Evolutionary conservation across 116 monocot genomes (phyloP).

Genomic region (Dioscorea cayenensis): DNA sequence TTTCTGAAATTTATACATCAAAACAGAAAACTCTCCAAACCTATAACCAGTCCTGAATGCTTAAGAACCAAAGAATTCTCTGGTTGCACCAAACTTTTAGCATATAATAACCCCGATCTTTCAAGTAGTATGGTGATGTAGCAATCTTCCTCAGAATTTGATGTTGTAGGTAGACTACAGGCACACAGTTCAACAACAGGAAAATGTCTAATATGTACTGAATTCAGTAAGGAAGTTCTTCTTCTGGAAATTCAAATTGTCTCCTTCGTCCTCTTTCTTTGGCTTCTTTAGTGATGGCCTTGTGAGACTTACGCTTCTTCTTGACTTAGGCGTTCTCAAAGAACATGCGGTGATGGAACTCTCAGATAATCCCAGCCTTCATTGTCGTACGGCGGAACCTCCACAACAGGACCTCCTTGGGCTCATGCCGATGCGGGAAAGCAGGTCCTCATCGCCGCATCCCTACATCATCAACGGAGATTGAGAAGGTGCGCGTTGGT

Average conservation of each 20-base stretch:
- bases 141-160: background rate
- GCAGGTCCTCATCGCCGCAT: background rate
- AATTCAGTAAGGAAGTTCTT: conserved; percentile 32
- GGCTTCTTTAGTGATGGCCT: conserved; percentile 13
- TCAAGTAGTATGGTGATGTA: no score
- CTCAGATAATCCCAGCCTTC: conserved; percentile 45
- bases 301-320: conserved; percentile 41
- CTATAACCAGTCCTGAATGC: no score
- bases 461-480: background rate
- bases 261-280: conserved; percentile 36
- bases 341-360: conserved; percentile 43
- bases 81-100: no score
- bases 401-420: conserved; percentile 35
- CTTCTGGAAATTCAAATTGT: conserved; percentile 51
- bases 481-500: background rate
- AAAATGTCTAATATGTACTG: background rate
- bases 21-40: no score
- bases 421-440: conserved; percentile 18
- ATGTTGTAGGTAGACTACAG: background rate
- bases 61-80: no score
- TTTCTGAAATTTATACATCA: no score
- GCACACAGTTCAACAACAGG: background rate
- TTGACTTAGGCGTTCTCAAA: conserved; percentile 49
- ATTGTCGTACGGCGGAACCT: conserved; percentile 37
- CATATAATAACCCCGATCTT: no score